Evolutionary conservation across 192 early-diverging fungal species (phyloP).

Genomic region (Paraglomus occultum): DNA sequence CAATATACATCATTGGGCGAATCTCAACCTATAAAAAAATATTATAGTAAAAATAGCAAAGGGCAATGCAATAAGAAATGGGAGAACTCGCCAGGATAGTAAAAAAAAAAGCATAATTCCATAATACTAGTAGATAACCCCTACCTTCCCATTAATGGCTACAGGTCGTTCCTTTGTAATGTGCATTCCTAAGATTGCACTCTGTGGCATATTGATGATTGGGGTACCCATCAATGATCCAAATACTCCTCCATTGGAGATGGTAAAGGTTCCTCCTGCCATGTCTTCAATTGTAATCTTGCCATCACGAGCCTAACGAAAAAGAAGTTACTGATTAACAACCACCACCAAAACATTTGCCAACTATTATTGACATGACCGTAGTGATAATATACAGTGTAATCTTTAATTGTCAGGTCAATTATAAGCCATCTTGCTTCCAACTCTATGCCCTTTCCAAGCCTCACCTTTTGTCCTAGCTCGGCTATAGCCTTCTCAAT

Average conservation of each 20-base stretch:
- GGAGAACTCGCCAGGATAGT: slow-evolving; percentile 15
- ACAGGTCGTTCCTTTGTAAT: slow-evolving; percentile 96
- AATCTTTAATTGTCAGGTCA: no score
- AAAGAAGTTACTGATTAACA: slow-evolving; percentile 9
- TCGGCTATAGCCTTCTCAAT: slow-evolving; percentile 90
- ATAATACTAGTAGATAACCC: slow-evolving; percentile 3
- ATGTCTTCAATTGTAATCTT: slow-evolving; percentile 97
- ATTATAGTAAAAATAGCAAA: not conserved
- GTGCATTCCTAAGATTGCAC: slow-evolving; percentile 98
- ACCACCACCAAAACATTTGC: not conserved
- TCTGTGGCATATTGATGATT: slow-evolving; percentile 97
- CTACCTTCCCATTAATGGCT: slow-evolving; percentile 87
- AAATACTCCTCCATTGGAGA: slow-evolving; percentile 98
- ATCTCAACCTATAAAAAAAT: slow-evolving; percentile 57
- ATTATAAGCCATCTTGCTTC: not conserved
- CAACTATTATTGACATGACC: not conserved
- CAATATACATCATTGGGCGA: slow-evolving; percentile 97
- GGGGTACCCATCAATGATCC: slow-evolving; percentile 97
- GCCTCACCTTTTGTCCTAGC: slow-evolving; percentile 72
- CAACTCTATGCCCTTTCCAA: not conserved
- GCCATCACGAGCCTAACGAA: slow-evolving; percentile 84
- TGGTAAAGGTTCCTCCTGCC: slow-evolving; percentile 98
- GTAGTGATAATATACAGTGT: not conserved
- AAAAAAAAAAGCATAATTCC: slow-evolving; percentile 25
- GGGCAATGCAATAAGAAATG: not conserved